These are phyloP conservation scores for Simmondsia chinensis DNA, from an alignment of 148 eudicot genomes.

Conservation along the genomic window DNA sequence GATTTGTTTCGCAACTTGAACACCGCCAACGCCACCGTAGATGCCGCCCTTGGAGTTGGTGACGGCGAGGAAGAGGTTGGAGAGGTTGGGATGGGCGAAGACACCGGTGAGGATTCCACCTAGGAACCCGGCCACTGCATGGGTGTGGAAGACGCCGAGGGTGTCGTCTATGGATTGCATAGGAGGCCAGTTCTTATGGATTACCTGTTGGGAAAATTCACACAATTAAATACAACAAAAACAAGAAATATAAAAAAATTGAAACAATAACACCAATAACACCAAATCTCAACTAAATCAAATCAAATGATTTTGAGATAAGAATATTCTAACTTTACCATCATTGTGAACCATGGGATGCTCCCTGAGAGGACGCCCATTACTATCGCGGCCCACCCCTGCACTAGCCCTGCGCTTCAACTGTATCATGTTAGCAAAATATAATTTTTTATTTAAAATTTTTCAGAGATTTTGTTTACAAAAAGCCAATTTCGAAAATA, in stretches of 20 bases:
- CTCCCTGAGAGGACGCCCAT: constrained; percentile 53
- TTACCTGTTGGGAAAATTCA: no score
- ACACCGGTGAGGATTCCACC: constrained; percentile 52
- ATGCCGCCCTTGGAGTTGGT: constrained; percentile 29
- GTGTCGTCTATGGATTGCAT: constrained; percentile 54
- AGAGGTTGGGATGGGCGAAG: constrained; percentile 40
- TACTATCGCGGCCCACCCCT: constrained; percentile 60
- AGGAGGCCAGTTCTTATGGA: constrained; percentile 47
- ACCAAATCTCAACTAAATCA: no score
- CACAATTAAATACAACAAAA: no score
- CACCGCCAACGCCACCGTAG: constrained; percentile 40
- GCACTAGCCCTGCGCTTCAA: constrained; percentile 55
- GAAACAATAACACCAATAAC: no score
- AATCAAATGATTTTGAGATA: no score
- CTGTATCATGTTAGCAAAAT: no score
- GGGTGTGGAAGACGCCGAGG: constrained; percentile 64
- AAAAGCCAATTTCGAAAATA: not conserved
- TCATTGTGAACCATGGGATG: constrained; percentile 68
- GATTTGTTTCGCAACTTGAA: constrained; percentile 38
- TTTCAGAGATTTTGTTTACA: not conserved
- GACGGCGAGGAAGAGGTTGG: constrained; percentile 28
- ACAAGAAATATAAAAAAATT: no score
- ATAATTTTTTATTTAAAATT: no score
- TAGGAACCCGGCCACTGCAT: constrained; percentile 52
- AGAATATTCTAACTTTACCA: no score